These are phyloP conservation scores for Starmerella sirachaensis DNA, from an alignment of 805 yeast species.

Conservation along the genomic window DNA sequence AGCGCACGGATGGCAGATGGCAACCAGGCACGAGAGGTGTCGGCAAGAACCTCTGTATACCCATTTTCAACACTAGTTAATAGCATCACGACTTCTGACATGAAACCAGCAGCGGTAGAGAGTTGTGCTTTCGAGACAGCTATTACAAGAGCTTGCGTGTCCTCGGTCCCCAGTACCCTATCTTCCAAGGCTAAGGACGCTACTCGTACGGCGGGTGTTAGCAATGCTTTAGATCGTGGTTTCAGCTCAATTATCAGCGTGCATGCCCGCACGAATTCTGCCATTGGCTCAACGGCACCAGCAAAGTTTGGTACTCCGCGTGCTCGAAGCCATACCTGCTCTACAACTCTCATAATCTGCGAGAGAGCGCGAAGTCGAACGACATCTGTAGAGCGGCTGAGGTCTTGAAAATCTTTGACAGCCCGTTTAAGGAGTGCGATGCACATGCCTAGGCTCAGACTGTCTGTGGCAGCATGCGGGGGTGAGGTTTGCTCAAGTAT, in stretches of 20 bases:
- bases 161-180: not conserved
- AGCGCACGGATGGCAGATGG: conserved; percentile 1
- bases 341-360: conserved; percentile 4
- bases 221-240: conserved; percentile 1
- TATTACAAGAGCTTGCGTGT: not conserved
- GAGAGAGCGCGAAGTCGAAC: conserved; percentile 1
- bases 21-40: not conserved
- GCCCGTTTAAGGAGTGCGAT: conserved; percentile 2
- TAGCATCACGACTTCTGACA: not conserved
- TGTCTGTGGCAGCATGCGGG: not conserved
- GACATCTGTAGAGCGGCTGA: conserved; percentile 3
- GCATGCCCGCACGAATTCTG: not conserved
- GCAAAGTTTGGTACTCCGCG: not conserved
- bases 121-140: conserved; percentile 2
- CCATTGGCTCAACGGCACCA: not conserved
- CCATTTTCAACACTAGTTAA: not conserved
- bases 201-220: conserved; percentile 1
- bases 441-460: not conserved
- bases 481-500: not conserved
- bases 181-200: not conserved
- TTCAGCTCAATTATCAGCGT: not conserved
- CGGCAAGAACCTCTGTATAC: not conserved
- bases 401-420: conserved; percentile 1
- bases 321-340: conserved; percentile 1
- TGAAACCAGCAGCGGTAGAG: conserved; percentile 1